Evolutionary conservation across 805 yeast species (phyloP).

Genomic region (Priceomyces castillae): DNA sequence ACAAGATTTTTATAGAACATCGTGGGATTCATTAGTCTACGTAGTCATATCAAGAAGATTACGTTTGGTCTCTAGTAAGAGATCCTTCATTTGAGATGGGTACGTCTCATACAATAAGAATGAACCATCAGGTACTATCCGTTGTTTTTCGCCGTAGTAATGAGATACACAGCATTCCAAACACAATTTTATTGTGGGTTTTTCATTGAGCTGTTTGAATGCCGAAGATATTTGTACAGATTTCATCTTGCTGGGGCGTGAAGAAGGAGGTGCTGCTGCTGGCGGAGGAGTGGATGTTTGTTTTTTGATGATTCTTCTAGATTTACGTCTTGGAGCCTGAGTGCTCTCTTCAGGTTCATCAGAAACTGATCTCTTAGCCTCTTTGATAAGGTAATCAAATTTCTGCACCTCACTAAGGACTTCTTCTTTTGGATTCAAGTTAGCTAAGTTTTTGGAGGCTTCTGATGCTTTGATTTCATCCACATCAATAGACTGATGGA

Average conservation of each 20-base stretch:
- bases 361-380: constrained; percentile 17
- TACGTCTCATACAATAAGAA: constrained; percentile 17
- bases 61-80: constrained; percentile 17
- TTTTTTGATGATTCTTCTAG: constrained; percentile 7
- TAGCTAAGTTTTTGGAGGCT: constrained; percentile 7
- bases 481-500: neutral
- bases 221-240: constrained; percentile 19
- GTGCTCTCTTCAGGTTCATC: constrained; percentile 6
- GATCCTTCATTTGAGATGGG: constrained; percentile 20
- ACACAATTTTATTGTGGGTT: constrained; percentile 25
- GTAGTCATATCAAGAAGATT: constrained; percentile 7
- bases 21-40: neutral
- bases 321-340: no score
- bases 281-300: neutral
- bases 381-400: constrained; percentile 15
- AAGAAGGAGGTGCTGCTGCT: neutral
- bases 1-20: no score
- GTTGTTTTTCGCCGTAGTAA: constrained; percentile 17
- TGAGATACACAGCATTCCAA: constrained; percentile 27
- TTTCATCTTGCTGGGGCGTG: constrained; percentile 16
- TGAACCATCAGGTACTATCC: constrained; percentile 21
- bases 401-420: constrained; percentile 15
- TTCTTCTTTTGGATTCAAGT: constrained; percentile 2
- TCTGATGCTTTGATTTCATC: neutral
- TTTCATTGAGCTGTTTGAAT: constrained; percentile 25